Evolutionary conservation across 1,139 yeast species (phyloP).

Genomic region (Wickerhamomyces sp.): DNA sequence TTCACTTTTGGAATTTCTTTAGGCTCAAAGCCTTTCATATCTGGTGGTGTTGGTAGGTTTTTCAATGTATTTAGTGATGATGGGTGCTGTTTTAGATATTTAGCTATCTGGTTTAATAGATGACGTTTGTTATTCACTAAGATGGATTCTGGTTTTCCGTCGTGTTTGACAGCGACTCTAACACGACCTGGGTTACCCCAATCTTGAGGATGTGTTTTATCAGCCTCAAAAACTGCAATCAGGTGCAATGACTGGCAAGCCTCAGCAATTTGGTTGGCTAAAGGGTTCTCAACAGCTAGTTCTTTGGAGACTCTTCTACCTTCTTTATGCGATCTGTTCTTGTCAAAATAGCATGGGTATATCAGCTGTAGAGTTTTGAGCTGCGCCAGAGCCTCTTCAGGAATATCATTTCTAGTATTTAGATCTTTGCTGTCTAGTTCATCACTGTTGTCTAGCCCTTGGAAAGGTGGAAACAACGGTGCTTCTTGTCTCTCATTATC

Average conservation of each 20-base stretch:
- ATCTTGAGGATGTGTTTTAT: constrained; percentile 92
- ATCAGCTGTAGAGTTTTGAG: constrained; percentile 66
- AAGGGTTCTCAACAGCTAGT: constrained; percentile 77
- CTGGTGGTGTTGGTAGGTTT: constrained; percentile 49
- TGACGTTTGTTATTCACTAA: constrained; percentile 56
- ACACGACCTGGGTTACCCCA: constrained; percentile 97
- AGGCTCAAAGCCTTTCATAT: constrained; percentile 45
- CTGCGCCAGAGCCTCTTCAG: constrained; percentile 40
- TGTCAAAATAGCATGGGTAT: constrained; percentile 92
- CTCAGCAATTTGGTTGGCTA: constrained; percentile 77
- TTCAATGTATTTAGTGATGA: constrained; percentile 64
- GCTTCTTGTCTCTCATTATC: constrained; percentile 32
- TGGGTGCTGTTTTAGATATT: constrained; percentile 62
- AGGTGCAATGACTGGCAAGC: constrained; percentile 38
- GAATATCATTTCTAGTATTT: constrained; percentile 21
- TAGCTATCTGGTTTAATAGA: constrained; percentile 56
- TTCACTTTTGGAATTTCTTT: constrained; percentile 70
- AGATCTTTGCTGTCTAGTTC: constrained; percentile 18
- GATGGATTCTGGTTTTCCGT: constrained; percentile 32
- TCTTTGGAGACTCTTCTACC: constrained; percentile 76
- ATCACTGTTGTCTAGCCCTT: constrained; percentile 4
- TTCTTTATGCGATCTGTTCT: constrained; percentile 64
- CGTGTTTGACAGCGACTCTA: constrained; percentile 59
- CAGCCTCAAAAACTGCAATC: constrained; percentile 59
- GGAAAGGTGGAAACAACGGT: constrained; percentile 21